Evolutionary conservation across 176 grass and related monocot species (phyloP), one percentile per base, ranked within the genome.

Genomic region (Zoysia pacifica): DNA sequence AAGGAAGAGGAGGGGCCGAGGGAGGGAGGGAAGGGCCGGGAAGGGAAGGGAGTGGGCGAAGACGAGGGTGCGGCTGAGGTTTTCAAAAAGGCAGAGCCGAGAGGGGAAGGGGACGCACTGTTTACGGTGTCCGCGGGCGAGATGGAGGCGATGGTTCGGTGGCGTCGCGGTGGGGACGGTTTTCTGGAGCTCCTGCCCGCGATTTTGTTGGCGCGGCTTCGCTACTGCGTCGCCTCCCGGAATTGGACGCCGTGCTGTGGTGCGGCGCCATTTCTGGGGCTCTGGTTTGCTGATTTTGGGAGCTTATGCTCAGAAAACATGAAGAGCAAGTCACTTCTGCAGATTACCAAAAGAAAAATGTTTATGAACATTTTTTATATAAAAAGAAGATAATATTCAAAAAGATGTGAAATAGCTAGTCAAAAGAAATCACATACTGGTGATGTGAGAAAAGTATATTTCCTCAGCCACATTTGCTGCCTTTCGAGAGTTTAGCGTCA

Each of bases 71-170:
- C 42, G 46, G 83, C 58, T 72, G 67, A 72, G 67, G 75, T 79
- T 85, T 85, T 76, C 39, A 53, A 70, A 45, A 67, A 74, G 48
- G 59, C 46, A 4, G n/a, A 50, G 40, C 72, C 39, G 39, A 74
- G 72, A 44, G 66, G 5, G 37, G 62, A 44, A 18, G 6, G 15
- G 45, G 41, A 41, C 16, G 5, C 12, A 39, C 9, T 4, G 9
- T 38, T 60, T 37, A 39, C 72, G 52, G 51, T 39, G 38, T 41
- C 48, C 50, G 18, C 41, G n/a, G 40, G 41, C 16, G 14, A 13
- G 13, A 44, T 5, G n/a, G 38, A 65, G 2, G 48, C 28, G 51
- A 74, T 74, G 52, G 69, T 70, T 36, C 20, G 12, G 67, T 20
- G n/a, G 67, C 11, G 67, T 8, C 45, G 53, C 51, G 37, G 51